phyloP scores from a whole-genome alignment of 345 rosid species.

The Eucalyptus regnans region DNA sequence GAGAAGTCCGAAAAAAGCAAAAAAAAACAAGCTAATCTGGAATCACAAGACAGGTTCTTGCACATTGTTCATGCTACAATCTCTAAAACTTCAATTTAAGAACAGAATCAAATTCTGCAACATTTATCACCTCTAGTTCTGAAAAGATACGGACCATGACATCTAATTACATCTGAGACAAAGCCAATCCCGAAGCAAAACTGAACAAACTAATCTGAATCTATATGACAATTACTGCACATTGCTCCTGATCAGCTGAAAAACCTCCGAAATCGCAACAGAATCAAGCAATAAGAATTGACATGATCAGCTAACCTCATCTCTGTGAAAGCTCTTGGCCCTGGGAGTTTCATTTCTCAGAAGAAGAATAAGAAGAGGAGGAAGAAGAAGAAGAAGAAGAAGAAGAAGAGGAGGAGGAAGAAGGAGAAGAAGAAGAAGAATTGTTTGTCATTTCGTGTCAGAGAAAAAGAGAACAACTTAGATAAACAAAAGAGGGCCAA shows the following conservation, averaged over 20 bases:
- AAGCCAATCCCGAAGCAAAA: neutral
- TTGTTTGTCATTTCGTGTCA: neutral
- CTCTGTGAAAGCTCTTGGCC: neutral
- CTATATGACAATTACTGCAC: neutral
- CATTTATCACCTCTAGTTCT: neutral
- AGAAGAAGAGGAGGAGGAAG: accelerated
- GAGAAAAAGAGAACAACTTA: neutral
- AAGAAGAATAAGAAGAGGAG: neutral
- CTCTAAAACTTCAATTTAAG: neutral
- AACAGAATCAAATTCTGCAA: neutral
- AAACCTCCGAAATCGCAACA: neutral
- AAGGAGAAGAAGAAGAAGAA: neutral
- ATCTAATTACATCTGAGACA: neutral
- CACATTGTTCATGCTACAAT: neutral
- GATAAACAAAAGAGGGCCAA: neutral
- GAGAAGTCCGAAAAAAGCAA: neutral
- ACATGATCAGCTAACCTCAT: neutral
- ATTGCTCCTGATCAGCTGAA: neutral
- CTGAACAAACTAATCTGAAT: neutral
- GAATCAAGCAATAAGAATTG: neutral
- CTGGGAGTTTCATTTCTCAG: neutral
- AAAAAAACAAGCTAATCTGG: neutral
- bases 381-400: neutral
- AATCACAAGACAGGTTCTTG: neutral
- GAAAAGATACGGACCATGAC: neutral